phyloP scores from a whole-genome alignment of 2,329 filamentous ascomycete genomes.

The Calonectria crousiana region DNA sequence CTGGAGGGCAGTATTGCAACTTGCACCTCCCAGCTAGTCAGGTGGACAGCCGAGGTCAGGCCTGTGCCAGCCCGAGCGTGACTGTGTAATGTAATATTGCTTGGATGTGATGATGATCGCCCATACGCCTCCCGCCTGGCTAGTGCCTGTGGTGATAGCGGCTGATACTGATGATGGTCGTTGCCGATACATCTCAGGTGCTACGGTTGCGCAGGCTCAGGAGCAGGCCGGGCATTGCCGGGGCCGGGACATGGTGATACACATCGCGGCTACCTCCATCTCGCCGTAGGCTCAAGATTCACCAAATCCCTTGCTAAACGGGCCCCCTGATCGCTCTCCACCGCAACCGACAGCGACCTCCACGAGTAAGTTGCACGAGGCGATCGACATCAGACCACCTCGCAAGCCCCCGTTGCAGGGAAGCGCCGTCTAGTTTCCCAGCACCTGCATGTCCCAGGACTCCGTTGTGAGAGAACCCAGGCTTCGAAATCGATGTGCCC shows the following conservation, averaged over 20 bases:
- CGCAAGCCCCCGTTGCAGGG: conserved; percentile 38
- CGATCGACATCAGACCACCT: conserved; percentile 45
- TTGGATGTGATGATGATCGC: neutral
- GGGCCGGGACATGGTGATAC: conserved; percentile 20
- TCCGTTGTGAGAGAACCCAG: conserved; percentile 9
- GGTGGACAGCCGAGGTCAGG: neutral
- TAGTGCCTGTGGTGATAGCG: conserved; percentile 12
- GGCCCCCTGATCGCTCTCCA: conserved; percentile 18
- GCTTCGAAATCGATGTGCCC: conserved; percentile 15
- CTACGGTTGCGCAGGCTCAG: conserved; percentile 2
- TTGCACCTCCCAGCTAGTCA: neutral
- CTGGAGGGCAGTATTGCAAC: neutral
- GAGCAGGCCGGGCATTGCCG: conserved; percentile 23
- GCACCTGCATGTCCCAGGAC: conserved; percentile 29
- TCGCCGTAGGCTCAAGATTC: neutral
- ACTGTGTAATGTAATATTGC: conserved; percentile 6
- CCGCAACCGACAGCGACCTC: conserved; percentile 29
- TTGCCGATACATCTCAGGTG: conserved; percentile 3
- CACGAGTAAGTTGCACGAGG: conserved; percentile 38
- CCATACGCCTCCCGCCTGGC: neutral
- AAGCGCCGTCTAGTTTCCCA: conserved; percentile 39
- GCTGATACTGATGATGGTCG: neutral
- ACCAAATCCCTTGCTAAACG: neutral
- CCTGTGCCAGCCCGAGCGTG: neutral
- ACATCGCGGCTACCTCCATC: neutral